Evolutionary conservation across 2,329 filamentous ascomycete genomes (phyloP), one percentile per base, ranked within the genome.

Genomic region (Samsoniella hepiali): DNA sequence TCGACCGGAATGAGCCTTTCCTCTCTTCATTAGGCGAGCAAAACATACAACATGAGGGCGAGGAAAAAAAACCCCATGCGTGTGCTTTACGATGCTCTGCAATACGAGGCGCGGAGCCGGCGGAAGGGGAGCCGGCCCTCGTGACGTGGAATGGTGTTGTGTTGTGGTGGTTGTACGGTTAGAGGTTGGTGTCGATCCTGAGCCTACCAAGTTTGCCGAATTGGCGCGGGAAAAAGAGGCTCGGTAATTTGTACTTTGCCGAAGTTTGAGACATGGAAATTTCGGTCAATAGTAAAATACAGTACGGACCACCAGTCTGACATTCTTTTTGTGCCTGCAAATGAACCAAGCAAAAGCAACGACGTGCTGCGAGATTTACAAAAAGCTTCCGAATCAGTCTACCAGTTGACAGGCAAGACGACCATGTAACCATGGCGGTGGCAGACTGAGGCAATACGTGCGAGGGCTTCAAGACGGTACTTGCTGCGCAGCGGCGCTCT

Each of bases 181-280:
- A 22, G 36, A 49, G 17, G n/a, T 15, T 54, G 29, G 27, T 54
- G 58, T 36, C 49, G 58, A 61, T 61, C 44, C 3, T 50, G 42
- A 58, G 27, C 13, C 54, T 44, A 44, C 6, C 32, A 31, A 49
- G 3, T 36, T 10, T 34, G 54, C 27, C 54, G 38, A 56, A 32
- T 56, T 22, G 15, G 9, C 9, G 13, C 13, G 32, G 11, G n/a
- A 36, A 36, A 36, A 31, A 29, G 31, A 34, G 56, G 56, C 22
- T 32, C 13, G 32, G 22, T 34, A 17, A 32, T 38, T 38, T n/a
- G 22, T 34, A 17, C 44, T 38, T 38, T n/a, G 22, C 56, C 15
- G 36, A 44, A n/a, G 9, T 11, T 45, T 6, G 49, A 8, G 17
- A 11, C 10, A 50, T 57, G 9, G 57, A 50, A 34, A 59, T n/a